Evolutionary conservation across 75 land plant species (phyloP), one percentile per base, ranked within the genome.

Genomic region (Selaginella moellendorffii): DNA sequence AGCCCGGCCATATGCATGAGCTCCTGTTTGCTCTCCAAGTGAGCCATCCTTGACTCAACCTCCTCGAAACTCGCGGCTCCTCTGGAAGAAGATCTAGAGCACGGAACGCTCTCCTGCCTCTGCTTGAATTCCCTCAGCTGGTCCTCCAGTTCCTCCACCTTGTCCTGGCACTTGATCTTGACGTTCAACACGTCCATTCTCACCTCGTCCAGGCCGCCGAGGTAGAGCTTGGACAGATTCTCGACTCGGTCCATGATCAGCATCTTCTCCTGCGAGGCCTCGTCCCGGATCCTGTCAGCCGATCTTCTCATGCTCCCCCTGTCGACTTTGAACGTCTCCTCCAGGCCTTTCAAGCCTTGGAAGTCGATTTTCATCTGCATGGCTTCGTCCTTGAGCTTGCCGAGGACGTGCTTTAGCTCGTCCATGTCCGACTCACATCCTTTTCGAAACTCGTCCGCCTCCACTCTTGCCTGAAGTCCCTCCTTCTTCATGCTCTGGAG

Each of bases 401-500:
- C 63, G 2, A 66, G 2, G 25, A 24, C 5, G 20, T 1, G 63
- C 30, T 61, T 61, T n/a, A 69, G 26, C 2, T 61, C 52, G 1
- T 61, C 64, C 26, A 61, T 12, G 24, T 69, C 71, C n/a, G 2
- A 30, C 2, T 69, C 52, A 24, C 51, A 51, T 19, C 30, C 52
- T 61, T 46, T 61, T 22, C 29, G 54, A 24, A 60, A 69, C 1
- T 61, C 64, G 2, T 69, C 64, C 19, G 19, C 51, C 1, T 69
- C 66, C 14, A 42, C 64, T 19, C 23, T 69, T 1, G 29, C 9
- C 26, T 68, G 76, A 20, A 64, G 63, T 26, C 67, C 65, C 23
- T 74, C 76, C 28, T 74, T 69, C 67, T 74, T 74, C 27, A 74
- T 31, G 1, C 51, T 31, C 54, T 74, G 71, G n/a, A 74, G 63